A percentile compares a stretch with the other conserved stretches of the same genome.
These are phyloP conservation scores for Oryza brachyantha DNA, from an alignment of 176 grass and related monocot species.

Conservation along the genomic window DNA sequence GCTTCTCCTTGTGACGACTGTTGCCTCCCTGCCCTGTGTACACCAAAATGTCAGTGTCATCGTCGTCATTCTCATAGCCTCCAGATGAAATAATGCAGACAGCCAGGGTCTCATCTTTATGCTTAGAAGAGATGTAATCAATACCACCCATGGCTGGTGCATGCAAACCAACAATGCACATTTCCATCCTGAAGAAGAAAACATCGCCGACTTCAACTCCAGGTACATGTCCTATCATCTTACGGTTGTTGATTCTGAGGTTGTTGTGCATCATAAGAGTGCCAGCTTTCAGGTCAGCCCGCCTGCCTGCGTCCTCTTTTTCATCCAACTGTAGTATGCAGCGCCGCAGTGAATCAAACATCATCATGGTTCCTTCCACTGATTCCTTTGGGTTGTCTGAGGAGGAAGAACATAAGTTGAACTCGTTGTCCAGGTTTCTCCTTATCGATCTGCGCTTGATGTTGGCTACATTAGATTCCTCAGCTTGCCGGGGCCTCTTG, in stretches of 20 bases:
- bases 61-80: conserved; percentile 58
- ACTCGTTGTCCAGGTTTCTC: conserved; percentile 37
- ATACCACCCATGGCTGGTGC: conserved; percentile 53
- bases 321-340: conserved; percentile 50
- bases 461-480: neutral
- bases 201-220: conserved; percentile 63
- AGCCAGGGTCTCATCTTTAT: conserved; percentile 41
- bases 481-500: neutral
- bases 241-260: conserved; percentile 41
- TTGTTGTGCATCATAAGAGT: conserved; percentile 49
- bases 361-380: conserved; percentile 38
- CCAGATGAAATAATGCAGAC: conserved; percentile 52
- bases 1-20: conserved; percentile 42
- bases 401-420: conserved; percentile 25
- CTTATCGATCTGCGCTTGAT: conserved; percentile 26
- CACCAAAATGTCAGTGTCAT: conserved; percentile 50
- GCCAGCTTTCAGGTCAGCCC: conserved; percentile 48
- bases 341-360: conserved; percentile 62
- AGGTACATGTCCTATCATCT: conserved; percentile 45
- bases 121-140: conserved; percentile 46
- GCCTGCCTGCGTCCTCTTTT: conserved; percentile 22
- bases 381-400: conserved; percentile 31
- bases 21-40: conserved; percentile 70
- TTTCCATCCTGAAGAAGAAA: conserved; percentile 68
- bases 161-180: conserved; percentile 58